phyloP scores from a whole-genome alignment of 2,329 filamentous ascomycete genomes.

The Talaromyces sp. region DNA sequence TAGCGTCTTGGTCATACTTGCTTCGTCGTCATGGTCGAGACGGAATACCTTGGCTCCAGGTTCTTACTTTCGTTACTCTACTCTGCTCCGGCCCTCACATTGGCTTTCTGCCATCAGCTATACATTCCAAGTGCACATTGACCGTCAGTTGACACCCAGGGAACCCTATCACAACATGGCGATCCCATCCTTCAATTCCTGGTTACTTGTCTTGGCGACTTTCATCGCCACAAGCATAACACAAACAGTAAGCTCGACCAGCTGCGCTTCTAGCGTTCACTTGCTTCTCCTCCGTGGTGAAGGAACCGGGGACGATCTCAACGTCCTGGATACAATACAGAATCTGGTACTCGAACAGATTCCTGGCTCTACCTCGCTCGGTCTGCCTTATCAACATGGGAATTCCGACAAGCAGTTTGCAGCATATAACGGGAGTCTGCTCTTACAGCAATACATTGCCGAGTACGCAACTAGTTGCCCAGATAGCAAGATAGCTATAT shows the following conservation, averaged over 20 bases:
- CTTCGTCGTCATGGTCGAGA: background rate
- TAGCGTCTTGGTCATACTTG: background rate
- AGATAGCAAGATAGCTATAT: constrained; percentile 24
- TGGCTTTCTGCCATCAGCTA: too few relatives aligned
- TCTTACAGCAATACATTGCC: constrained; percentile 28
- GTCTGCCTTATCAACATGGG: constrained; percentile 26
- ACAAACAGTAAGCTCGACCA: constrained; percentile 20
- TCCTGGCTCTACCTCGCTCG: constrained; percentile 26
- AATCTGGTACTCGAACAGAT: constrained; percentile 26
- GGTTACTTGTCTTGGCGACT: background rate
- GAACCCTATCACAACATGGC: background rate
- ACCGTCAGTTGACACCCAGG: too few relatives aligned
- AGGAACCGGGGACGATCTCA: constrained; percentile 27
- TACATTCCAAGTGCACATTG: too few relatives aligned
- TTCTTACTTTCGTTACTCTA: background rate
- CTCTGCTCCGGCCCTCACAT: too few relatives aligned
- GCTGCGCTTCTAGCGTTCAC: constrained; percentile 27
- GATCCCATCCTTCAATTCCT: background rate
- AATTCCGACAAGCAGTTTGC: constrained; percentile 22
- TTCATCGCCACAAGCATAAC: background rate
- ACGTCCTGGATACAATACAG: constrained; percentile 26
- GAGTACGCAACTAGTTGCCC: constrained; percentile 26
- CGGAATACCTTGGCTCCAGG: background rate
- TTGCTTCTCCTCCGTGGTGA: constrained; percentile 27
- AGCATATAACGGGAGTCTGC: constrained; percentile 21